Base-by-base conservation (phyloP, 495 filamentous ascomycete genomes). In the Penicillium cataractarum region DNA sequence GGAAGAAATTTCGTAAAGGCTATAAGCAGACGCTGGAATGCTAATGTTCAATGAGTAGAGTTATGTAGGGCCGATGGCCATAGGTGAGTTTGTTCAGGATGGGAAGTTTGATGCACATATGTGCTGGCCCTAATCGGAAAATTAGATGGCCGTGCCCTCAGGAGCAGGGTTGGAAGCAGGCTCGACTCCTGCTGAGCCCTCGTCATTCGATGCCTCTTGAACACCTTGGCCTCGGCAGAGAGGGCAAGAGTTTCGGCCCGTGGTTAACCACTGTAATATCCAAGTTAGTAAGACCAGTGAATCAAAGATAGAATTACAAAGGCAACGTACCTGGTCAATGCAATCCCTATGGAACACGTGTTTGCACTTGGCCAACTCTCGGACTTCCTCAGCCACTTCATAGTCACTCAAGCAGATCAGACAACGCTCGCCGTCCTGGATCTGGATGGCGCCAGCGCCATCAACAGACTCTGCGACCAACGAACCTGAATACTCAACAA, bases 201-300 rank as follows among this genome's bases (percentile, higher is more conserved):
- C 54, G 24, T 48, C 55, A 22, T 39, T 70, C 6, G 74, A 60
- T 1, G 74, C 73, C 64, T 82, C 79, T 55, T 66, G 61, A 2
- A 92, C 89, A 27, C 89, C 89, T 71, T 90, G 85, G 29, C 87
- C 86, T 64, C 89, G 79, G 69, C 89, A 92, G 2, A 92, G 80
- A 27, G 89, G 89, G 60, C 89, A 92, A 1, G 89, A 92, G 71
- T 92, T 92, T 62, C 89, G 88, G 40, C 90, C 89, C 26, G 89
- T 91, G 22, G 89, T 92, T 19, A 92, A 78, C 89, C 89, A 92
- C 89, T 92, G 71, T 26, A 40, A 17, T 42, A 53, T 0, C 52
- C 19, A 31, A 29, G 58, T 74, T 61, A 73, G 56, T 26, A 48
- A 40, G 24, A 15, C 21, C 17, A 9, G 29, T 22, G 4, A 26